Base-by-base conservation (phyloP, 129 eudicot genomes). In the Chrysanthemum lavandulifolium region DNA sequence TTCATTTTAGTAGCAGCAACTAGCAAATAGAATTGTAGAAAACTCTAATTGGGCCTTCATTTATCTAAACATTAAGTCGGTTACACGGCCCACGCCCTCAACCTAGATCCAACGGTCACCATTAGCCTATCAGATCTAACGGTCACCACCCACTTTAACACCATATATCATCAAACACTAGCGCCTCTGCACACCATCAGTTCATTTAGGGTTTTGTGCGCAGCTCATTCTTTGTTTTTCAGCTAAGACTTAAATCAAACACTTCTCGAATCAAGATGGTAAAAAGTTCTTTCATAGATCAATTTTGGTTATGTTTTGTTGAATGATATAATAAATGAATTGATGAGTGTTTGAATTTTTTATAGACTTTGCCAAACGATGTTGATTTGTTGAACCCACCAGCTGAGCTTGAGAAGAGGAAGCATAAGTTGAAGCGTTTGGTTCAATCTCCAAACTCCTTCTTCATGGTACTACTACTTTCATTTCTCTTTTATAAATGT, bases 391-490 rank as follows among this genome's bases (percentile, higher is more conserved):
- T 87, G 10, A 80, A 87, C 67, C 92, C 92, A n/a, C 85, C 92
- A 27, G 87, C 82, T 40, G 85, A 87, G 72, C 13, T 81, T 29
- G 92, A 87, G 85, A 86, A 84, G 82, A 86, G 86, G 84, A 86
- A 86, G 84, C 92, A 86, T 68, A 86, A 86, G 81, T 83, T 86
- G 21, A 84, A 86, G 72, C 88, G 92, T 55, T 84, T 86, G 18
- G 88, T 86, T 0, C 88, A 81, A 5, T 81, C 92, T 21, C 92
- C 92, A 25, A 78, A 78, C 82, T 78, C 82, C 1, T 78, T 78
- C 16, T 78, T 78, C 73, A 78, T 79, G 82, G 82, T 79, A 79
- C 16, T 31, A 2, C 1, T 19, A 19, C 21, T 19, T 50, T 33
- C 29, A 8, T 6, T 27, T 25, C 14, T 48, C 0, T 29, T 5